phyloP scores from a whole-genome alignment of 345 rosid species.

The Moringa oleifera region DNA sequence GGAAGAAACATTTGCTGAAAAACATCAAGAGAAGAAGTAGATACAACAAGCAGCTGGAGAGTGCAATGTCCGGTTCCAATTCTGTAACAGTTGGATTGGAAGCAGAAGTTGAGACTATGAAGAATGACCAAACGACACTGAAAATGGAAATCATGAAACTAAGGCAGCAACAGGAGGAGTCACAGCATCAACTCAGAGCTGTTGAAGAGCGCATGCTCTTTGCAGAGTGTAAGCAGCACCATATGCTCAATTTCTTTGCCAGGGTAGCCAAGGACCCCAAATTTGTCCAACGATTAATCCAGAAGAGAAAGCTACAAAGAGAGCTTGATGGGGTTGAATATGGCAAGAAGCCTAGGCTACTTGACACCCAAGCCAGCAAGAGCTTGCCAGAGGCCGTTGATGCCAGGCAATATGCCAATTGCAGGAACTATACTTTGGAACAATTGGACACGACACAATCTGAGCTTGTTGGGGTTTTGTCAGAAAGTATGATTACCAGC shows the following conservation, averaged over 20 bases:
- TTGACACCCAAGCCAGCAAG: slow-evolving; percentile 15
- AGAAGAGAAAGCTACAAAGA: slow-evolving; percentile 34
- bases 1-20: slow-evolving; percentile 57
- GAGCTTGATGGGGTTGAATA: slow-evolving; percentile 27
- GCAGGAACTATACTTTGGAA: slow-evolving; percentile 25
- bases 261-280: slow-evolving; percentile 36
- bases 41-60: slow-evolving; percentile 24
- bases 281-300: slow-evolving; percentile 34
- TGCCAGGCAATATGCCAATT: slow-evolving; percentile 5
- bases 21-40: slow-evolving; percentile 51
- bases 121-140: slow-evolving; percentile 33
- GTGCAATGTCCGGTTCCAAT: background rate
- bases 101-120: slow-evolving; percentile 32
- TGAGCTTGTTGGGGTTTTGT: slow-evolving; percentile 23
- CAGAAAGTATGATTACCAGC: slow-evolving; percentile 4
- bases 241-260: slow-evolving; percentile 42
- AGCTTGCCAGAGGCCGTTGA: slow-evolving; percentile 11
- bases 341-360: slow-evolving; percentile 36
- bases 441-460: slow-evolving; percentile 29
- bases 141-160: slow-evolving; percentile 40
- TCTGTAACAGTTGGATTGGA: slow-evolving; percentile 14
- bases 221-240: slow-evolving; percentile 43
- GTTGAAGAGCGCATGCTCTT: slow-evolving; percentile 34
- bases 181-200: slow-evolving; percentile 25
- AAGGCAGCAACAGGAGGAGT: slow-evolving; percentile 36